phyloP scores from a whole-genome alignment of 1,139 yeast species.

The Candida sojae region DNA sequence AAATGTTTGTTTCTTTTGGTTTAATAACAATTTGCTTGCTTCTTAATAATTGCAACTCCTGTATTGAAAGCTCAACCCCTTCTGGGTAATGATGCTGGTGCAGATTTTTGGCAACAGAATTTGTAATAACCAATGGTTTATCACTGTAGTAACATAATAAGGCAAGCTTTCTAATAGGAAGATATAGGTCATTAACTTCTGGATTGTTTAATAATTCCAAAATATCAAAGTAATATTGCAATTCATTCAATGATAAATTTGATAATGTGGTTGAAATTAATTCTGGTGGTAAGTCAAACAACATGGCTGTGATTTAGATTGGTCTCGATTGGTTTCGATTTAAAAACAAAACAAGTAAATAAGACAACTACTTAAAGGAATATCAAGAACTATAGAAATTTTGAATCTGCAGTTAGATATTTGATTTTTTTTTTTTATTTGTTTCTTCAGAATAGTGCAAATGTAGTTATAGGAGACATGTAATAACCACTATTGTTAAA shows the following conservation, averaged over 20 bases:
- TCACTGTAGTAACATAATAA: conserved; percentile 17
- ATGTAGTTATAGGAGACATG: not conserved
- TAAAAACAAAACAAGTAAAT: too few species aligned
- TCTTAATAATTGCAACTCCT: conserved; percentile 18
- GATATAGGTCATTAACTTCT: conserved; percentile 9
- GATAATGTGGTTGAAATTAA: conserved; percentile 17
- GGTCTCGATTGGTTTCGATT: not conserved
- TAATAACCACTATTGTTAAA: conserved; percentile 20
- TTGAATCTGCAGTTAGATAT: too few species aligned
- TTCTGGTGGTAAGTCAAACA: conserved; percentile 17
- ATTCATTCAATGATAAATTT: conserved; percentile 17
- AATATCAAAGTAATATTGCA: conserved; percentile 18
- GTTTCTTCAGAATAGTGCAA: too few species aligned
- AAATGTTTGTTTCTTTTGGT: conserved; percentile 21
- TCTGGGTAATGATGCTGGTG: conserved; percentile 1
- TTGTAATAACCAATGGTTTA: conserved; percentile 13
- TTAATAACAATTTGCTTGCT: conserved; percentile 18
- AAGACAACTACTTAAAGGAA: too few species aligned
- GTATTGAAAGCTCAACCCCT: not conserved
- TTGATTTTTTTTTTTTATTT: too few species aligned
- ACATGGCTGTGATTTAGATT: not conserved
- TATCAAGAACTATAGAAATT: too few species aligned
- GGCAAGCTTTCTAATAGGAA: conserved; percentile 20
- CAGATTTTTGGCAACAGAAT: conserved; percentile 13
- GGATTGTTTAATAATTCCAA: conserved; percentile 8